Evolutionary conservation across 345 rosid species (phyloP).

Genomic region (Nasturtium officinale): DNA sequence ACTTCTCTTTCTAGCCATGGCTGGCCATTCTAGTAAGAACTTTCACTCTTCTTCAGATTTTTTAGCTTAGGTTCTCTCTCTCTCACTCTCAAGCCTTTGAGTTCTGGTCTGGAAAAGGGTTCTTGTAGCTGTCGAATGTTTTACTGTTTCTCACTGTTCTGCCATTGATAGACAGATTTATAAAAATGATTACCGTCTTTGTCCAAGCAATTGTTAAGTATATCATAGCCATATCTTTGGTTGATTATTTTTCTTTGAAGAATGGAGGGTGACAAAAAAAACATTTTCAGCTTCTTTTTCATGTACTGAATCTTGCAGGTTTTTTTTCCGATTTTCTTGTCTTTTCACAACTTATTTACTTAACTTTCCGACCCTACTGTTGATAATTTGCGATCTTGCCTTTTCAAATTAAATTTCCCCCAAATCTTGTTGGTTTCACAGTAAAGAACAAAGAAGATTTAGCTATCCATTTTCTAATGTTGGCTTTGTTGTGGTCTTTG

Average conservation of each 20-base stretch:
- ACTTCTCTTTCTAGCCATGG: conserved; percentile 53
- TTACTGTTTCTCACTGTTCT: conserved; percentile 29
- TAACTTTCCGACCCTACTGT: neutral
- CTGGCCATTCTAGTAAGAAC: conserved; percentile 56
- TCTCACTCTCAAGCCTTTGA: conserved; percentile 11
- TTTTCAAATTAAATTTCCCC: conserved; percentile 3
- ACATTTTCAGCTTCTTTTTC: neutral
- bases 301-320: neutral
- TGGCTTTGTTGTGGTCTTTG: conserved; percentile 13
- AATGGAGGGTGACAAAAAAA: neutral
- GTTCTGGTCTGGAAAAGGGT: neutral
- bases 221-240: neutral
- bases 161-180: conserved; percentile 8
- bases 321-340: neutral
- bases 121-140: conserved; percentile 24
- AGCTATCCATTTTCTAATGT: neutral
- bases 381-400: conserved; percentile 8
- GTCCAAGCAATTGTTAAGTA: neutral
- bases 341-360: neutral
- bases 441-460: neutral
- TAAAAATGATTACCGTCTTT: neutral
- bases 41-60: conserved; percentile 26
- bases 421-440: conserved; percentile 26
- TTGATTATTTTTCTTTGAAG: neutral
- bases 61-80: conserved; percentile 5